These are phyloP conservation scores for Echinochloa phyllopogon DNA, from an alignment of 176 grass and related monocot species.

Conservation along the genomic window DNA sequence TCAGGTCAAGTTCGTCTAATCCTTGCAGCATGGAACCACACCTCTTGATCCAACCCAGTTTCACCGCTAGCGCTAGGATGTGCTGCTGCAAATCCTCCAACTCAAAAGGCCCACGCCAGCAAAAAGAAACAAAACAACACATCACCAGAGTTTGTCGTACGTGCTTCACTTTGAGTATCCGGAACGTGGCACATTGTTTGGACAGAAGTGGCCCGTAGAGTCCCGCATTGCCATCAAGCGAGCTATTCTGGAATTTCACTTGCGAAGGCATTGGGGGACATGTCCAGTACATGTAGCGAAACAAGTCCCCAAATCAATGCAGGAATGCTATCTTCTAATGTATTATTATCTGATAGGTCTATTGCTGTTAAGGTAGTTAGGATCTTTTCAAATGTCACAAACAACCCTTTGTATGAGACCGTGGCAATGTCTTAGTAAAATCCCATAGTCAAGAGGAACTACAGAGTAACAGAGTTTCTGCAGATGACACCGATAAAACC, in stretches of 20 bases:
- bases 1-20: too few species aligned
- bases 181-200: slow-evolving; percentile 13
- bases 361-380: slow-evolving; percentile 21
- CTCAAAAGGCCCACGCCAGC: slow-evolving; percentile 15
- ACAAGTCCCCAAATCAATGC: not conserved
- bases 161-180: not conserved
- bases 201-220: slow-evolving; percentile 1
- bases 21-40: not conserved
- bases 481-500: too few species aligned
- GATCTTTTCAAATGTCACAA: not conserved
- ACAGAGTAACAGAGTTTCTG: too few species aligned
- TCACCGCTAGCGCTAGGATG: not conserved
- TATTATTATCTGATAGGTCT: slow-evolving; percentile 12
- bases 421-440: not conserved
- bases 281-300: not conserved
- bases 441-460: too few species aligned
- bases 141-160: not conserved
- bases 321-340: not conserved
- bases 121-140: slow-evolving; percentile 22
- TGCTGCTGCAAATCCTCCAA: slow-evolving; percentile 17
- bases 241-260: slow-evolving; percentile 13
- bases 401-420: not conserved
- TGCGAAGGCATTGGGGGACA: slow-evolving; percentile 8
- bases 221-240: not conserved
- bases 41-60: not conserved